Percentiles rank a stretch among this genome's conserved stretches.
Evolutionary conservation across 2,329 filamentous ascomycete species (phyloP).

Genomic region (Aspergillus sergii): DNA sequence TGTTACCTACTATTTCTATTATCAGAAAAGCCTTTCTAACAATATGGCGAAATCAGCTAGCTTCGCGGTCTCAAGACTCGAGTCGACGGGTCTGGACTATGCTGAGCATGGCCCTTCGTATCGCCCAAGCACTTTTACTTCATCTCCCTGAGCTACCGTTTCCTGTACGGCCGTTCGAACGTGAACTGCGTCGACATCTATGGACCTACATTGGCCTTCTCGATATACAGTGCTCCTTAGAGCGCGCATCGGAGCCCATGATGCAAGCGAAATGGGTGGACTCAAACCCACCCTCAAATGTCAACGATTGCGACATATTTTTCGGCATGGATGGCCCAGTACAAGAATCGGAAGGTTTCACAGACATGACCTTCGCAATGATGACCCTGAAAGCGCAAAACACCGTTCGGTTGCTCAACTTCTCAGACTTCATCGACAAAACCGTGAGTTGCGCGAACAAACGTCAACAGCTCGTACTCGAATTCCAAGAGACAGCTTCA

Average conservation of each 20-base stretch:
- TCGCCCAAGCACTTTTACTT: constrained; percentile 35
- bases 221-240: constrained; percentile 32
- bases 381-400: constrained; percentile 27
- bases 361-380: constrained; percentile 31
- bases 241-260: constrained; percentile 38
- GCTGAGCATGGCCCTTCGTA: constrained; percentile 34
- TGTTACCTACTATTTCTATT: not conserved
- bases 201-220: constrained; percentile 34
- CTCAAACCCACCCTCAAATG: constrained; percentile 28
- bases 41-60: constrained; percentile 6
- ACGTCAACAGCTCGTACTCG: constrained; percentile 29
- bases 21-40: not conserved
- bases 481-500: constrained; percentile 27
- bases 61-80: constrained; percentile 31
- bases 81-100: constrained; percentile 39
- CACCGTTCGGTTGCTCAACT: constrained; percentile 27
- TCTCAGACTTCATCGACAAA: constrained; percentile 26
- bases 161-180: constrained; percentile 30
- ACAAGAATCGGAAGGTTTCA: constrained; percentile 25
- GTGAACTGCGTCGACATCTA: constrained; percentile 34
- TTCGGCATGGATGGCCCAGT: constrained; percentile 25
- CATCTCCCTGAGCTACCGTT: constrained; percentile 33
- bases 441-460: constrained; percentile 24
- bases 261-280: constrained; percentile 34
- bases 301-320: constrained; percentile 34